These are phyloP conservation scores for Phytopythium mirpurense DNA, from an alignment of 352 stramenopile species.

Conservation along the genomic window DNA sequence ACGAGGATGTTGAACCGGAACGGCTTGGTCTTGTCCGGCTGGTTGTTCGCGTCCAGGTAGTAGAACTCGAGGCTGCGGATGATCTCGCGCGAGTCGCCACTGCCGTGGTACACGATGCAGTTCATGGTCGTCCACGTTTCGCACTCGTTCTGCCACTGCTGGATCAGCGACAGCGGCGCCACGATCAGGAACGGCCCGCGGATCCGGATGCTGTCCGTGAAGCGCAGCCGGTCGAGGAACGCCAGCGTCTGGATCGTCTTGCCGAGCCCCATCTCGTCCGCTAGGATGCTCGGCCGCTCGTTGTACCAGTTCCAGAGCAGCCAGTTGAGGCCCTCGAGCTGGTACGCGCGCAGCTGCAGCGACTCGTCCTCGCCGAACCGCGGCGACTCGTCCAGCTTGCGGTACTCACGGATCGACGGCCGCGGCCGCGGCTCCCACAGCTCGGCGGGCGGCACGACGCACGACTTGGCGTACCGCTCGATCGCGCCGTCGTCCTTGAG, in stretches of 20 bases:
- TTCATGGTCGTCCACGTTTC: constrained; percentile 98
- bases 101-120: constrained; percentile 98
- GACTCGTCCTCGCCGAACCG: constrained; percentile 69
- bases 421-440: constrained; percentile 54
- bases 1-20: constrained; percentile 90
- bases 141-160: constrained; percentile 99
- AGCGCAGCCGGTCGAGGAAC: constrained; percentile 93
- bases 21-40: constrained; percentile 76
- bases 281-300: constrained; percentile 81
- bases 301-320: constrained; percentile 90
- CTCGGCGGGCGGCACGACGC: constrained; percentile 54
- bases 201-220: constrained; percentile 87
- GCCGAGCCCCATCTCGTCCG: constrained; percentile 91
- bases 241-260: constrained; percentile 92
- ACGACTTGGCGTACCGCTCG: constrained; percentile 56
- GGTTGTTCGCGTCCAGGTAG: constrained; percentile 57
- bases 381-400: constrained; percentile 78
- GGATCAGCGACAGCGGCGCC: constrained; percentile 96
- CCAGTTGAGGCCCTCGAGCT: constrained; percentile 88
- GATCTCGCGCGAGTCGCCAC: constrained; percentile 87
- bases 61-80: constrained; percentile 97
- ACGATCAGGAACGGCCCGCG: constrained; percentile 97
- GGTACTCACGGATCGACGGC: constrained; percentile 76
- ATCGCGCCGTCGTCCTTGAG: constrained; percentile 84
- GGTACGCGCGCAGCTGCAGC: constrained; percentile 74